These are phyloP conservation scores for Bryoerythrophyllum caledonicum DNA, from an alignment of 225 moss, liverwort and hornwort genomes.

Conservation along the genomic window DNA sequence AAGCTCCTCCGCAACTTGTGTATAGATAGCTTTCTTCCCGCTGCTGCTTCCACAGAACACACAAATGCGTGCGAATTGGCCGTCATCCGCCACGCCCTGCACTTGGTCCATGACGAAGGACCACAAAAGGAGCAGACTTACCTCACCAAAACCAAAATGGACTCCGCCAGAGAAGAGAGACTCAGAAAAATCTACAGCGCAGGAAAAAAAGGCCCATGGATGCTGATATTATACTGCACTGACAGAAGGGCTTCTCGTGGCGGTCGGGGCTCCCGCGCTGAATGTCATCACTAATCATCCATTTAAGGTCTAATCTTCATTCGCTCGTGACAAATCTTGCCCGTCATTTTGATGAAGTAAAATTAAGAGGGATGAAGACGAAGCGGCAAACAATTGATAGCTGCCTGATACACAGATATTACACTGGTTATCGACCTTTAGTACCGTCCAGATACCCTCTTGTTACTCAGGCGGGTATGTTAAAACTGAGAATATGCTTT, in stretches of 20 bases:
- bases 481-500: background rate
- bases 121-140: background rate
- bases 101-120: conserved; percentile 25
- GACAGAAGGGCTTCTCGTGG: background rate
- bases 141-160: background rate
- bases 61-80: conserved; percentile 37
- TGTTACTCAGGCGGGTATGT: background rate
- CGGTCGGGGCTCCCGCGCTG: background rate
- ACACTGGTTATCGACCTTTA: background rate
- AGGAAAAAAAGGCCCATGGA: background rate
- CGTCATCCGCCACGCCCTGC: background rate
- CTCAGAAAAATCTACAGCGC: background rate
- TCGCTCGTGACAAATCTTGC: no score
- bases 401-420: background rate
- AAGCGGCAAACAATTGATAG: background rate
- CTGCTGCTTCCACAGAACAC: conserved; percentile 55
- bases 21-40: conserved; percentile 44
- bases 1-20: conserved; percentile 28
- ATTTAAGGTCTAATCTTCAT: background rate
- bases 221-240: background rate
- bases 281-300: background rate
- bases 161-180: background rate
- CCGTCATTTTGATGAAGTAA: background rate
- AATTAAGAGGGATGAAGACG: background rate
- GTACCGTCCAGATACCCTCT: background rate